These are phyloP conservation scores for Chlorella vulgaris DNA, from an alignment of 139 green algal species.

Conservation along the genomic window DNA sequence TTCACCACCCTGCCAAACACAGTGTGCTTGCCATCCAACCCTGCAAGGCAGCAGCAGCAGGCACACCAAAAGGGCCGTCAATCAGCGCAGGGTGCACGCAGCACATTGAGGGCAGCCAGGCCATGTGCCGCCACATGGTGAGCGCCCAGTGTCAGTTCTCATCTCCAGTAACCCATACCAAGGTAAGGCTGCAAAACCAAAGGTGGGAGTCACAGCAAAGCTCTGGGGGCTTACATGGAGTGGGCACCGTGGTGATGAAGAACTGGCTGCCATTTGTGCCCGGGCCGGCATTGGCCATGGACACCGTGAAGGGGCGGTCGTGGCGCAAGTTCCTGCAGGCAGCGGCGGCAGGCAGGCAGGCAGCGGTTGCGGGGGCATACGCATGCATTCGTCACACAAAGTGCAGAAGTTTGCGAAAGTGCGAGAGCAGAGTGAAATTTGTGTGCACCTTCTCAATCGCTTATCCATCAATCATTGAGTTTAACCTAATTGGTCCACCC, in stretches of 20 bases:
- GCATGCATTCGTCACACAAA: background rate
- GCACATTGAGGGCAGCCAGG: no score
- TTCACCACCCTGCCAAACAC: constrained; percentile 80
- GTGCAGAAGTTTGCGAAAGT: background rate
- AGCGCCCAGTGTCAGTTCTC: no score
- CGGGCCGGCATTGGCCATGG: constrained; percentile 90
- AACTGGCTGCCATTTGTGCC: constrained; percentile 83
- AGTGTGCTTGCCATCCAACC: constrained; percentile 76
- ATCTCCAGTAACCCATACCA: no score
- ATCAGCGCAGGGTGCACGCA: no score
- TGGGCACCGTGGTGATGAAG: constrained; percentile 92
- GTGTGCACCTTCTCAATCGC: background rate
- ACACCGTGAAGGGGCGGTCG: constrained; percentile 85
- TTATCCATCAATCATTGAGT: background rate
- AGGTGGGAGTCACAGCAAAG: no score
- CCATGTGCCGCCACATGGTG: no score
- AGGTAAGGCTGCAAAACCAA: no score
- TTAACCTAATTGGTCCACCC: background rate
- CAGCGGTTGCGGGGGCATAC: background rate
- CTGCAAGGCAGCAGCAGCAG: background rate
- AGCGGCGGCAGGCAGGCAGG: background rate
- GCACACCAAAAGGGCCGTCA: no score
- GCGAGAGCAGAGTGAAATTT: background rate
- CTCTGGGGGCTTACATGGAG: constrained; percentile 83
- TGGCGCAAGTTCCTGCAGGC: constrained; percentile 73